Base-by-base conservation (phyloP, 192 early-diverging fungal genomes). In the Coemansia brasiliensis region DNA sequence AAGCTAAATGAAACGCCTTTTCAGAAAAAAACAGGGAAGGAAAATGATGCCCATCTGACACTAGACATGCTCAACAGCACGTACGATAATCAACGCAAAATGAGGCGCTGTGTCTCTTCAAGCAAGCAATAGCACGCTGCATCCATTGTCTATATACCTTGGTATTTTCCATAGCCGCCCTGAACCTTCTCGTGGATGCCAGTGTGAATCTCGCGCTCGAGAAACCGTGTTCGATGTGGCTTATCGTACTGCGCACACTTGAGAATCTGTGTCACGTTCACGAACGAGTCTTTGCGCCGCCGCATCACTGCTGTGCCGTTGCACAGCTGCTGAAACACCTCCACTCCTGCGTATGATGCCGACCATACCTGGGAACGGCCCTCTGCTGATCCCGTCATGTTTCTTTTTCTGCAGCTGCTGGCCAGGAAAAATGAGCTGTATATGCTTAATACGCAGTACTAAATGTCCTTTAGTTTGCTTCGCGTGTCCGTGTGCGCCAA, bases 81-180 rank as follows among this genome's bases (percentile, higher is more conserved):
- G 6, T 35, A 5, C 32, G 6, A 35, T 35, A 35, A 35, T 35
- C 32, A 35, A 35, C 32, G 32, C 32, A 35, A 35, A 35, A 35
- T 10, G 32, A 35, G 32, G 32, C 32, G 32, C 32, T 35, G 3
- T 35, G 32, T 7, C 7, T 35, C 32, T 5, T 1, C 6, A 35
- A 35, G 27, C 27, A 29, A 35, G 10, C 7, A 2, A 41, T 8
- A 41, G 16, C 13, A 17, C 15, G 17, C 44, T 45, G 7, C 17
- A 32, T 12, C 9, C 44, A 46, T 51, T 51, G 49, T 51, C 49
- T 51, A 51, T 55, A 18, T 90, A 61, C 92, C 93, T 76, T 95
- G 93, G 65, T 92, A 95, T 74, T 94, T 93, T 18, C 94, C 94
- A 72, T 96, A 96, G 11, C 94, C 94, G 20, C 94, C 94, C 77